These are phyloP conservation scores for Batkoa obscura DNA, from an alignment of 371 early-diverging fungal species.

Conservation along the genomic window DNA sequence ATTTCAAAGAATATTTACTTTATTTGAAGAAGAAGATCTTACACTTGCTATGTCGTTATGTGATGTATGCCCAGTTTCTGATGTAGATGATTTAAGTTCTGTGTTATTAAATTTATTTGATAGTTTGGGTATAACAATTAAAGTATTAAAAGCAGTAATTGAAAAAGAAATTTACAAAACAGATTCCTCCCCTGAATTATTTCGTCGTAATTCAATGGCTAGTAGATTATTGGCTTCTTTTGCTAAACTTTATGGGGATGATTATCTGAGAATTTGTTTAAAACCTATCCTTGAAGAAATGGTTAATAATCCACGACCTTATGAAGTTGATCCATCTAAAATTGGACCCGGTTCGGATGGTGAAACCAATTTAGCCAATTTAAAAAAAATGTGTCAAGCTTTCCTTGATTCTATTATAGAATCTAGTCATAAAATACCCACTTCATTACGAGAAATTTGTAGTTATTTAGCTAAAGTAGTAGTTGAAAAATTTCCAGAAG, in stretches of 20 bases:
- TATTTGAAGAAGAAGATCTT: constrained; percentile 39
- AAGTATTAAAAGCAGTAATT: constrained; percentile 58
- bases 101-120: constrained; percentile 64
- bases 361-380: constrained; percentile 52
- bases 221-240: constrained; percentile 67
- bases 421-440: constrained; percentile 47
- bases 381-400: constrained; percentile 48
- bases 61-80: constrained; percentile 67
- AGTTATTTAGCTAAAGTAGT: constrained; percentile 56
- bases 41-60: constrained; percentile 61
- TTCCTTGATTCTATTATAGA: constrained; percentile 69
- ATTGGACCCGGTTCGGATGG: constrained; percentile 39
- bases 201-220: constrained; percentile 80
- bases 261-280: constrained; percentile 60
- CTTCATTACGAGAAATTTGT: constrained; percentile 59
- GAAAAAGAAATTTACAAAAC: constrained; percentile 67
- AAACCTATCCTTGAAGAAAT: constrained; percentile 46
- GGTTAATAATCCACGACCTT: constrained; percentile 26
- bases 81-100: constrained; percentile 70
- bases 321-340: constrained; percentile 69
- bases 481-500: constrained; percentile 63
- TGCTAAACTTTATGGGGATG: constrained; percentile 59
- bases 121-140: constrained; percentile 42
- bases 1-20: constrained; percentile 52
- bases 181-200: constrained; percentile 36